Evolutionary conservation across 2,329 filamentous ascomycete genomes (phyloP), one percentile per base, ranked within the genome.

Genomic region (Hysterium pulicare): DNA sequence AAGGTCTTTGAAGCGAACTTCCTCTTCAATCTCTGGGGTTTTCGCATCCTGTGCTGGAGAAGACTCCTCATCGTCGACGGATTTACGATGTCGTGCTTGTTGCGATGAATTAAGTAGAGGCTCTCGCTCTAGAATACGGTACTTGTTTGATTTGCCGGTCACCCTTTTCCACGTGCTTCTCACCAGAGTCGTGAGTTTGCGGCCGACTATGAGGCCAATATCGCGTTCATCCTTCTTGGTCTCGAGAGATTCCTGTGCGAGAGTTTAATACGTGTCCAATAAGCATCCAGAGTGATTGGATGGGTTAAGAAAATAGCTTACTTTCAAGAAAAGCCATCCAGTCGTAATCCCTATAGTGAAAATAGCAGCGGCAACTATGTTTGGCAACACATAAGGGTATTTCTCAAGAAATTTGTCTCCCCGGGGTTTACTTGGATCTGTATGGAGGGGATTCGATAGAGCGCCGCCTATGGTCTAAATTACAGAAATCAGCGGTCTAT

Each of bases 311-410:
- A 16, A 10, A 26, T 8, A 31, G 20, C 58, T 49, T 61, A 83
- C 82, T 60, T 83, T 78, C 9, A 97, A 76, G 58, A 95, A 98
- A 2, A 97, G 68, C 10, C 82, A 71, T 0, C 87, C 90, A 6
- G 80, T 84, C 0, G 79, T 67, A 21, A 93, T 81, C 0, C 90
- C 91, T 21, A 90, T 65, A 16, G 90, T 67, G 62, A 97, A 96
- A 52, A 97, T 81, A 3, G 77, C 51, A 30, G 84, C 84, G 1
- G 86, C 81, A 20, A 93, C 77, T 4, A 97, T 58, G 64, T 96
- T 97, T 0, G 91, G 93, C 36, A 96, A 71, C 2, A 81, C 76
- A 62, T 93, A 98, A 0, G 91, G 91, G 57, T 85, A 95, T 19
- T 72, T 75, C 51, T 82, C 82, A 45, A 96, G 79, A 48, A 94